A percentile compares a stretch with the other conserved stretches of the same genome.
These are phyloP conservation scores for Penicillium subrubescens DNA, from an alignment of 495 filamentous ascomycete genomes.

Conservation along the genomic window DNA sequence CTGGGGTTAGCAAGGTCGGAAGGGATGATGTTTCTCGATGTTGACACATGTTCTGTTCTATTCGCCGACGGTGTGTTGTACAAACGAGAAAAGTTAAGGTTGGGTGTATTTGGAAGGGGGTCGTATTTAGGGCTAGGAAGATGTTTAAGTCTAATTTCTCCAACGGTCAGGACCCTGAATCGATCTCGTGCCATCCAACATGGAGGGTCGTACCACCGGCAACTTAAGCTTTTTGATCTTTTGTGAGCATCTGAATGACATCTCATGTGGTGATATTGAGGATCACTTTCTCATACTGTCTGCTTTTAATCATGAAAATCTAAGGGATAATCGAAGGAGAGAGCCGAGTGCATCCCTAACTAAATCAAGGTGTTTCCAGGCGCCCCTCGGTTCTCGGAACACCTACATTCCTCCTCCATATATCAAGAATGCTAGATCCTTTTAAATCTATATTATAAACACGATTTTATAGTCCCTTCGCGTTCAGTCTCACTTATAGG, in stretches of 20 bases:
- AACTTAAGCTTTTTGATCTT: not conserved
- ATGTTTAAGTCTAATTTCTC: not conserved
- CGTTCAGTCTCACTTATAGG: not conserved
- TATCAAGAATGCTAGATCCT: not conserved
- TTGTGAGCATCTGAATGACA: not conserved
- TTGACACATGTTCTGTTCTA: not conserved
- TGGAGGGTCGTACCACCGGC: not conserved
- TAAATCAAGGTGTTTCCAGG: not conserved
- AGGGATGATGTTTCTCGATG: not conserved
- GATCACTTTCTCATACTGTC: not conserved
- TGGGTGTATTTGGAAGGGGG: not conserved
- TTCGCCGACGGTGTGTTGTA: constrained; percentile 1
- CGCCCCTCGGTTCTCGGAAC: not conserved
- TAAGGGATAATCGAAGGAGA: not conserved
- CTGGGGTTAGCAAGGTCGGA: not conserved
- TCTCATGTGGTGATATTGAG: not conserved
- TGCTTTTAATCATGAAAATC: not conserved
- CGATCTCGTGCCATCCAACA: not conserved
- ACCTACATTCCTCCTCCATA: not conserved
- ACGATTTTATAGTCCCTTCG: not conserved
- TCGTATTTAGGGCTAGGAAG: not conserved
- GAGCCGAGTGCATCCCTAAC: not conserved
- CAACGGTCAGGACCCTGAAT: not conserved
- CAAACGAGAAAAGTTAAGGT: not conserved
- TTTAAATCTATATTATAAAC: not conserved